phyloP scores from a whole-genome alignment of 2,329 filamentous ascomycete genomes.

The Colletotrichum tropicale region DNA sequence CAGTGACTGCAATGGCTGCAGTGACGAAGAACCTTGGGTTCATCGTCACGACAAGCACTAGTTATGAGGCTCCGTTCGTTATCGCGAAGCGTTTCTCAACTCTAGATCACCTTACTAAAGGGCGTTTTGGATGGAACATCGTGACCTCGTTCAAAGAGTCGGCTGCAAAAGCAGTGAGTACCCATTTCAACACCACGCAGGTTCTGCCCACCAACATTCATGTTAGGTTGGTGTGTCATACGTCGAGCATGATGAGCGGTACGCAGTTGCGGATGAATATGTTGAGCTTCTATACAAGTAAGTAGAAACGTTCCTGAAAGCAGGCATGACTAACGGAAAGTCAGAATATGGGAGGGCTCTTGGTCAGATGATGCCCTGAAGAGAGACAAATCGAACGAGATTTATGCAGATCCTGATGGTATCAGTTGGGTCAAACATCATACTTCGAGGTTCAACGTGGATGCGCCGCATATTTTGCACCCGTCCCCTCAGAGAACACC shows the following conservation, averaged over 20 bases:
- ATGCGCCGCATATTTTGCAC: background rate
- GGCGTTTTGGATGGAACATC: slow-evolving; percentile 71
- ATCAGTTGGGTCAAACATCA: background rate
- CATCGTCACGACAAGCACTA: slow-evolving; percentile 66
- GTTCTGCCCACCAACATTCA: background rate
- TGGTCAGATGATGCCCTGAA: background rate
- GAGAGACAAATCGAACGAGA: background rate
- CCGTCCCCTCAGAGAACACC: slow-evolving; percentile 62
- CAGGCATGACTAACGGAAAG: too few relatives aligned
- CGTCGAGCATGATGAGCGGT: slow-evolving; percentile 62
- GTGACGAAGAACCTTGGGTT: slow-evolving; percentile 68
- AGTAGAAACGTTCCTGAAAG: slow-evolving; percentile 46
- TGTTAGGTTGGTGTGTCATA: background rate
- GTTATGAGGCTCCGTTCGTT: slow-evolving; percentile 66
- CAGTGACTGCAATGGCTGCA: slow-evolving; percentile 60
- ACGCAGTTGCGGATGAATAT: slow-evolving; percentile 66
- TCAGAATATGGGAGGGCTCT: background rate
- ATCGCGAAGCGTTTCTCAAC: slow-evolving; percentile 67
- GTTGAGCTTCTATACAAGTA: slow-evolving; percentile 64
- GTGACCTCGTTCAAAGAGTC: slow-evolving; percentile 64
- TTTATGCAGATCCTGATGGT: background rate
- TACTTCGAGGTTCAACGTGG: background rate
- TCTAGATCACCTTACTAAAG: slow-evolving; percentile 65
- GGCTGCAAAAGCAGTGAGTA: slow-evolving; percentile 32
- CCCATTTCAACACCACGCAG: background rate